Conservation (phyloP, 495 filamentous ascomycete genomes). For the Penicillium ochrochloron region DNA sequence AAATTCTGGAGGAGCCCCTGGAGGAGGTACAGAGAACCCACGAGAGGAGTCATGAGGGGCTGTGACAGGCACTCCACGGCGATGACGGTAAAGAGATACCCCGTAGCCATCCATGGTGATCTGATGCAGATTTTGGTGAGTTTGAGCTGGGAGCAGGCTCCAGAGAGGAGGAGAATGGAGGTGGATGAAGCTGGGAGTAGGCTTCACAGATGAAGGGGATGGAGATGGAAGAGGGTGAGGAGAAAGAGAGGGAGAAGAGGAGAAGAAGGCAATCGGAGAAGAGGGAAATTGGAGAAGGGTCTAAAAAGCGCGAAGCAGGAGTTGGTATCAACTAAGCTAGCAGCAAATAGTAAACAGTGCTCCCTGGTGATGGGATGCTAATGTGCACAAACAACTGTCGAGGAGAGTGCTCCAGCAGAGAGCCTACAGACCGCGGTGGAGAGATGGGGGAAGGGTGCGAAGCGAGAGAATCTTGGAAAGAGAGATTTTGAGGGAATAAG, state of each 20-base stretch:
- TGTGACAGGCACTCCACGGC: too few species aligned
- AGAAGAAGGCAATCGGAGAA: neutral
- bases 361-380: neutral
- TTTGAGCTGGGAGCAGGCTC: neutral
- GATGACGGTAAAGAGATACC: neutral
- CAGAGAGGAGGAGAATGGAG: neutral
- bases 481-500: too few species aligned
- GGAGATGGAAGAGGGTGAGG: neutral
- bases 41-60: too few species aligned
- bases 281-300: neutral
- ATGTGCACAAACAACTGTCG: neutral
- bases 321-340: neutral
- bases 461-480: too few species aligned
- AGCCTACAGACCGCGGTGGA: neutral
- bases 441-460: neutral
- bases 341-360: neutral
- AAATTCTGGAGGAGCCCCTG: too few species aligned
- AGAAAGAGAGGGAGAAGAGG: neutral
- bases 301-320: neutral
- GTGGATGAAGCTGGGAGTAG: neutral
- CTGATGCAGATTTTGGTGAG: neutral
- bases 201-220: neutral
- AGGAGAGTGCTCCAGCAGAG: neutral
- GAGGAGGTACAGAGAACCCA: too few species aligned
- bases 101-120: neutral